Evolutionary conservation across 73 alveolate species (phyloP), one percentile per base, ranked within the genome.

Genomic region (Paramecium sexaurelia): DNA sequence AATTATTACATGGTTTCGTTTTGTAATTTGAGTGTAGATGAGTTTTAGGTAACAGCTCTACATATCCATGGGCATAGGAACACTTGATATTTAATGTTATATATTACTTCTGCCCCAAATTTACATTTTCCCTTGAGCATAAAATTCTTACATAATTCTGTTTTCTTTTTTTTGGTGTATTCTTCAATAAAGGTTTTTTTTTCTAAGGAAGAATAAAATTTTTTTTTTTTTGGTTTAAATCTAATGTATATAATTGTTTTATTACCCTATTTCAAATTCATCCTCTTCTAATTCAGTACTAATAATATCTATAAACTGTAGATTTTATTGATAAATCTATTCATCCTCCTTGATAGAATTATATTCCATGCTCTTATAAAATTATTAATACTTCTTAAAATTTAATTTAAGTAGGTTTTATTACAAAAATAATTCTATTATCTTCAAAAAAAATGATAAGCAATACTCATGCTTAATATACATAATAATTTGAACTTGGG

Each of bases 41-140:
- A 55, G 68, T 91, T 92, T 97, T 96, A 69, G 95, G 92, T 47
- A 92, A 73, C 13, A 97, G 92, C 45, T 96, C 97, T 13, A 78
- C 90, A 10, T 66, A 37, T 0, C 99, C 99, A 92, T 97, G 98
- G 7, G 99, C 99, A 85, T 95, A 97, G 1, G 98, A 95, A 75
- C 99, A 96, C 97, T 94, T 29, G 2, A 35, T 20, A 15, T 2
- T 5, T 73, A 29, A 33, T 33, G 9, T 26, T 8, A 19, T 26
- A 40, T 51, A 68, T 39, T 88, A 88, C 94, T 57, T 92, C 55
- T 47, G 57, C 75, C 7, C 95, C 97, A 84, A 85, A 94, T 92
- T 92, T 87, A 66, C 97, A 94, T 29, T 32, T 33, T 9, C 95
- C 95, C 47, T 84, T 83, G 78, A 93, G 87, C 66, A 91, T 92